Conservation (phyloP, 2,329 filamentous ascomycete genomes). For the Didymella pomorum region DNA sequence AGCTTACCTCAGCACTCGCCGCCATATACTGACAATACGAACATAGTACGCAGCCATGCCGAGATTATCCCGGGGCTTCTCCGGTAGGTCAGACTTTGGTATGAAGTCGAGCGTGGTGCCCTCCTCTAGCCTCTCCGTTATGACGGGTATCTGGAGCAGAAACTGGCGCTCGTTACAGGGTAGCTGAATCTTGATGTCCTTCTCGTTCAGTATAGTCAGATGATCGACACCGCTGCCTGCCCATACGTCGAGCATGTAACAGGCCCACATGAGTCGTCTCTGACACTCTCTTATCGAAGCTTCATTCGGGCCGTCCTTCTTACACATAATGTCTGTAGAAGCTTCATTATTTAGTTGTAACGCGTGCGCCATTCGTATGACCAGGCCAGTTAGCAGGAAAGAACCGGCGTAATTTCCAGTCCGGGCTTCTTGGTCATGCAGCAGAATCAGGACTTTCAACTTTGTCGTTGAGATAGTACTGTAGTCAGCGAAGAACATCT, state of each 20-base stretch:
- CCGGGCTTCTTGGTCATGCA: constrained; percentile 45
- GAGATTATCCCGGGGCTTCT: constrained; percentile 42
- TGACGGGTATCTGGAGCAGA: constrained; percentile 40
- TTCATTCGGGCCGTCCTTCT: constrained; percentile 40
- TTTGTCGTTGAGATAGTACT: constrained; percentile 45
- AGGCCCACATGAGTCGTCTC: constrained; percentile 47
- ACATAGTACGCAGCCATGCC: constrained; percentile 46
- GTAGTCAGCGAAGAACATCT: constrained; percentile 46
- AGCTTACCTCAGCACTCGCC: constrained; percentile 40
- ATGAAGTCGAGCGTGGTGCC: constrained; percentile 39
- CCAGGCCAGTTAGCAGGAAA: constrained; percentile 43
- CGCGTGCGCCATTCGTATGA: constrained; percentile 45
- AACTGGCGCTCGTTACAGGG: constrained; percentile 47
- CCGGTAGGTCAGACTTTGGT: constrained; percentile 34
- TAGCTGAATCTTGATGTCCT: constrained; percentile 45
- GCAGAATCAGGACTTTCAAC: constrained; percentile 41
- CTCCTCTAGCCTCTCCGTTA: constrained; percentile 40
- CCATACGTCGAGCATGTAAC: constrained; percentile 48
- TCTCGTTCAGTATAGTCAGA: constrained; percentile 44
- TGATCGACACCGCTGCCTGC: constrained; percentile 46
- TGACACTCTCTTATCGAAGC: constrained; percentile 40
- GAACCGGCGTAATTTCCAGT: constrained; percentile 45
- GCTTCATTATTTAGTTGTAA: constrained; percentile 45
- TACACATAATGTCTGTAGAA: constrained; percentile 38
- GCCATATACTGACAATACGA: constrained; percentile 45